These are phyloP conservation scores for Hygrocybe coccinea DNA, from an alignment of 768 basidiomycete species.

Conservation along the genomic window DNA sequence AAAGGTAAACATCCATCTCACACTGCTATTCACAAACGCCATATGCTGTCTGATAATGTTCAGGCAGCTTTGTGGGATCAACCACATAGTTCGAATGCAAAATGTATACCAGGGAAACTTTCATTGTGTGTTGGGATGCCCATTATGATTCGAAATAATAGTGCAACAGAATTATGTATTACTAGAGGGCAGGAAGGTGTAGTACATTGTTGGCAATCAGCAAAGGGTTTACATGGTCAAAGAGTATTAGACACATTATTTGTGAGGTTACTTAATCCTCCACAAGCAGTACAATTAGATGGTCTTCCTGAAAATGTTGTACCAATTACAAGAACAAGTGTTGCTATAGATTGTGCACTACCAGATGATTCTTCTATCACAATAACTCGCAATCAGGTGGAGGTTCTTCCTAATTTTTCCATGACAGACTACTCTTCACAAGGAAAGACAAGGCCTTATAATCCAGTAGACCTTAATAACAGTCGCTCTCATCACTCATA, in stretches of 20 bases:
- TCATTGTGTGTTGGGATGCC: slow-evolving; percentile 28
- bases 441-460: slow-evolving; percentile 20
- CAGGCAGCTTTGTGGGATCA: slow-evolving; percentile 10
- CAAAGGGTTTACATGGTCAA: slow-evolving; percentile 12
- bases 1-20: neutral
- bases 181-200: slow-evolving; percentile 29
- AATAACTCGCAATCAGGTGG: slow-evolving; percentile 20
- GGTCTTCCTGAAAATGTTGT: slow-evolving; percentile 16
- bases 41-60: neutral
- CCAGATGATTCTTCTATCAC: slow-evolving; percentile 16
- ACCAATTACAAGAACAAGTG: slow-evolving; percentile 16
- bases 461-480: slow-evolving; percentile 23
- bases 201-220: slow-evolving; percentile 23
- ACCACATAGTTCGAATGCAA: slow-evolving; percentile 3
- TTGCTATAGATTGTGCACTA: slow-evolving; percentile 10
- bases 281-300: neutral
- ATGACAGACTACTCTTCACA: slow-evolving; percentile 28
- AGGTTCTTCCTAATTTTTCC: slow-evolving; percentile 23
- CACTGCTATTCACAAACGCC: neutral
- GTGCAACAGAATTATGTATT: slow-evolving; percentile 27
- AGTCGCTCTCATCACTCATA: slow-evolving; percentile 11
- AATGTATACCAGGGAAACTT: slow-evolving; percentile 28
- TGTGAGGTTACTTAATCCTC: slow-evolving; percentile 17
- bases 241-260: slow-evolving; percentile 17
- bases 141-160: slow-evolving; percentile 25